Conservation (phyloP, 257 asterid genomes). For the Capsicum pubescens region DNA sequence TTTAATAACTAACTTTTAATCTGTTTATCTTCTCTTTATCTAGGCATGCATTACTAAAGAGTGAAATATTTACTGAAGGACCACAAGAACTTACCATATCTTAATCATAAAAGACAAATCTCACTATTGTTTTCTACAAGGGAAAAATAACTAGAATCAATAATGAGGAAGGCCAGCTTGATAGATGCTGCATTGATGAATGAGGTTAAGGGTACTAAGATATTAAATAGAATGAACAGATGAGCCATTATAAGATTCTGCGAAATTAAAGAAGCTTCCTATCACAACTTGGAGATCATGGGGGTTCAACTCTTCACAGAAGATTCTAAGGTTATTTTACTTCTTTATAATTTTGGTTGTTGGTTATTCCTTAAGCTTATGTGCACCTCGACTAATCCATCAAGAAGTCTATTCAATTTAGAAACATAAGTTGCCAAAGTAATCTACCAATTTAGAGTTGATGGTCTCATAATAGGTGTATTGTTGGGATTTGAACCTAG, state of each 20-base stretch:
- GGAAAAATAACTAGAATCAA: conserved; percentile 1
- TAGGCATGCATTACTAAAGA: not conserved
- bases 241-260: not conserved
- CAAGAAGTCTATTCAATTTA: not conserved
- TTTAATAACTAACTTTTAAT: too few species aligned
- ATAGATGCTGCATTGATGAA: not conserved
- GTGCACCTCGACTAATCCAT: not conserved
- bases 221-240: not conserved
- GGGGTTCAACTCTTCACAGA: conserved; percentile 9
- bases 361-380: not conserved
- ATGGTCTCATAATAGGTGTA: not conserved
- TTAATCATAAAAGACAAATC: conserved; percentile 80
- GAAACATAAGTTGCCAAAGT: not conserved
- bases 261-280: not conserved
- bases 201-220: not conserved
- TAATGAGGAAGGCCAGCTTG: not conserved
- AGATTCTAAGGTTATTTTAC: not conserved
- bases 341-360: not conserved
- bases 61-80: not conserved
- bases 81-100: conserved; percentile 72
- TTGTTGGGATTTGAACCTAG: not conserved
- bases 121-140: conserved; percentile 83
- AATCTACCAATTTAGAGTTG: too few species aligned
- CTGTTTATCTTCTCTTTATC: not conserved
- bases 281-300: not conserved